Conservation (phyloP, 148 eudicot genomes). For the Cornus controversa region DNA sequence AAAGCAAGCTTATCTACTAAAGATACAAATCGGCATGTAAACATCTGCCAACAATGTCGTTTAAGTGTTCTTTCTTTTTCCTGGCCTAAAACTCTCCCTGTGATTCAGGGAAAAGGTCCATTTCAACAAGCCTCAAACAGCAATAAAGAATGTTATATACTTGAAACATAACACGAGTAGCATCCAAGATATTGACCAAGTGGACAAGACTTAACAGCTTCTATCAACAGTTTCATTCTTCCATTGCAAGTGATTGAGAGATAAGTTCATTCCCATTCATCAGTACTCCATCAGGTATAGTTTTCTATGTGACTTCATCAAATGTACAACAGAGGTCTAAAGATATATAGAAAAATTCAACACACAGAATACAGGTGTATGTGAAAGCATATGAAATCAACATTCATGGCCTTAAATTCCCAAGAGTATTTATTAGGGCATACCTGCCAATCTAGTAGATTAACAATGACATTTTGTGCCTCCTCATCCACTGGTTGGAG, state of each 20-base stretch:
- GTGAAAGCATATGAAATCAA: too few relatives aligned
- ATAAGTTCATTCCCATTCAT: neutral
- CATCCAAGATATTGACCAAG: neutral
- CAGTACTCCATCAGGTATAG: neutral
- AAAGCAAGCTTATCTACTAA: neutral
- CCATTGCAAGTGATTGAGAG: neutral
- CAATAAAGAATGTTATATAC: neutral
- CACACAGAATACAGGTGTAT: too few relatives aligned
- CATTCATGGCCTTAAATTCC: too few relatives aligned
- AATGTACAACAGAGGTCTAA: too few relatives aligned
- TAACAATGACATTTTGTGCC: conserved; percentile 57
- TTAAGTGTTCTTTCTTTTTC: too few relatives aligned
- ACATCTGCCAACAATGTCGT: neutral
- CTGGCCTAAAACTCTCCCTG: too few relatives aligned
- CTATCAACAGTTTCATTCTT: neutral
- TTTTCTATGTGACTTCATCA: too few relatives aligned
- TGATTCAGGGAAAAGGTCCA: neutral
- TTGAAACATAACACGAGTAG: neutral
- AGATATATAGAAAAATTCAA: too few relatives aligned
- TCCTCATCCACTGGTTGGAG: conserved; percentile 43
- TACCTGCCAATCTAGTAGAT: conserved; percentile 94
- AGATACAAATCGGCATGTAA: neutral
- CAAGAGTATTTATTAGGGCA: neutral
- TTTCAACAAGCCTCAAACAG: neutral
- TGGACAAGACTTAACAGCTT: neutral